Conservation (phyloP, 306 rosid genomes). For the Prunus campanulata region DNA sequence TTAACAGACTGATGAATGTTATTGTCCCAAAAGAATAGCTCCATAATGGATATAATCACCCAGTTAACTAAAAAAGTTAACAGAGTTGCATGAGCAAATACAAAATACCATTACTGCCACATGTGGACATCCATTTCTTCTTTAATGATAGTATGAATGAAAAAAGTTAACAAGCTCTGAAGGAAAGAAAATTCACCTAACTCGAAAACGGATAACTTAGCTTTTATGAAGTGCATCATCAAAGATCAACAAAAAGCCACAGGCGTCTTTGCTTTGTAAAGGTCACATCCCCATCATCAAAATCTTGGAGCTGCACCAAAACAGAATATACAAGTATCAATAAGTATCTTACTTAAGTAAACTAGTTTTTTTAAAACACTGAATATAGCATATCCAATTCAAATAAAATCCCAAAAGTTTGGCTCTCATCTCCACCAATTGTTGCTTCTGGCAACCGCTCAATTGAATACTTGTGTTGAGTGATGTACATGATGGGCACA, state of each 20-base stretch:
- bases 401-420: too few relatives aligned
- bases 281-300: conserved; percentile 27
- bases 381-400: too few relatives aligned
- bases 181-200: neutral
- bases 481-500: conserved; percentile 92
- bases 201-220: neutral
- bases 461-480: conserved; percentile 75
- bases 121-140: neutral
- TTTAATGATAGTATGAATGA: neutral
- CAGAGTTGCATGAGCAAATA: neutral
- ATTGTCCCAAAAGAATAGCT: too few relatives aligned
- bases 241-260: neutral
- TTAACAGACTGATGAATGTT: neutral
- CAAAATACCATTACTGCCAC: too few relatives aligned
- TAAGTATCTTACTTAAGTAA: neutral
- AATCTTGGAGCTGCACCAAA: conserved; percentile 60
- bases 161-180: neutral
- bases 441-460: conserved; percentile 96
- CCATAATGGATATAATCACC: too few relatives aligned
- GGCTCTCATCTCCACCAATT: conserved; percentile 54
- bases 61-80: too few relatives aligned
- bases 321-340: neutral
- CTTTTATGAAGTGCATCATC: neutral
- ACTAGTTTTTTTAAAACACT: neutral
- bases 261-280: neutral